Percentiles rank a stretch among this genome's conserved stretches.
phyloP scores from a whole-genome alignment of 108 stramenopile genomes.

The Cyclotella baltica region DNA sequence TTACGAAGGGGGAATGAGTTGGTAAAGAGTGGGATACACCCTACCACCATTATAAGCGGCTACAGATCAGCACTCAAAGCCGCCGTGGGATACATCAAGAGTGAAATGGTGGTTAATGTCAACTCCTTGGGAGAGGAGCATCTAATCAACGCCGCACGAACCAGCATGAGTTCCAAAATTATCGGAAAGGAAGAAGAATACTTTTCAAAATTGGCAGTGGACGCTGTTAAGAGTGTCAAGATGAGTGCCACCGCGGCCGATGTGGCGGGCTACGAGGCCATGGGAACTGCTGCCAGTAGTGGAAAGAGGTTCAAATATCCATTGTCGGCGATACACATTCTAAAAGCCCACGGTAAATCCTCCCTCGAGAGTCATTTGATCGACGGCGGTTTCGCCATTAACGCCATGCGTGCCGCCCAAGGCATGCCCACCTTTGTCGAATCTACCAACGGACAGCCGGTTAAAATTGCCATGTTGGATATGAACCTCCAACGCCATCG shows the following conservation, averaged over 20 bases:
- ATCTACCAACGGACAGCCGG: conserved; percentile 49
- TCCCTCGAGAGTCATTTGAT: conserved; percentile 93
- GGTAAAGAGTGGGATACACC: conserved; percentile 95
- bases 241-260: conserved; percentile 64
- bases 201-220: conserved; percentile 96
- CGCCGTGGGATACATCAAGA: conserved; percentile 95
- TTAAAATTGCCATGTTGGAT: conserved; percentile 98
- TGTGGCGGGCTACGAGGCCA: conserved; percentile 59
- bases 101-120: conserved; percentile 89
- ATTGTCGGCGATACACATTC: conserved; percentile 96
- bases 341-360: conserved; percentile 99
- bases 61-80: conserved; percentile 97
- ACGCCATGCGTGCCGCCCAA: conserved; percentile 94
- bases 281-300: conserved; percentile 27
- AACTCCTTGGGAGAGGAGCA: conserved; percentile 83
- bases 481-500: conserved; percentile 99
- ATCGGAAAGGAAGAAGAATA: conserved; percentile 95
- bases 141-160: conserved; percentile 95
- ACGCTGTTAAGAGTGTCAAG: conserved; percentile 94
- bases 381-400: conserved; percentile 95
- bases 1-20: conserved; percentile 96
- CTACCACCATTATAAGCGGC: conserved; percentile 97
- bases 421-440: conserved; percentile 96
- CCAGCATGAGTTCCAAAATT: conserved; percentile 97
- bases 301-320: conserved; percentile 87